These are phyloP conservation scores for Saturnispora sekii DNA, from an alignment of 805 yeast genomes.

Conservation along the genomic window DNA sequence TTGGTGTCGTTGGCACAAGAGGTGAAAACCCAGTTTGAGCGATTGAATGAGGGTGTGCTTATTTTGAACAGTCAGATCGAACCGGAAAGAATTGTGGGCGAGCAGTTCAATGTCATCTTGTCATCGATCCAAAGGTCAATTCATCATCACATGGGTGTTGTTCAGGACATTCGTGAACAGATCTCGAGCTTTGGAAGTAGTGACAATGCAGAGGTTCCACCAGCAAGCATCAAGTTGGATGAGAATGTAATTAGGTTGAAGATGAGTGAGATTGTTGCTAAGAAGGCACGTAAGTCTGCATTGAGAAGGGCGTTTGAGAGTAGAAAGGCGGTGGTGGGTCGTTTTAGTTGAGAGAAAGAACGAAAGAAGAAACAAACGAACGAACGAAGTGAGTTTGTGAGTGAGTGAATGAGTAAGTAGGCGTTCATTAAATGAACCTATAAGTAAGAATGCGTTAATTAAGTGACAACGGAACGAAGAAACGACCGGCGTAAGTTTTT, in stretches of 20 bases:
- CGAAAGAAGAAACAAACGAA: too few relatives aligned
- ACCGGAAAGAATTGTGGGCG: slow-evolving; percentile 22
- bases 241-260: not conserved
- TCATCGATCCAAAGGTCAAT: slow-evolving; percentile 21
- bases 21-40: slow-evolving; percentile 12
- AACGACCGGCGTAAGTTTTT: too few relatives aligned
- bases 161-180: slow-evolving; percentile 15
- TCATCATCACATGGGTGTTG: slow-evolving; percentile 12
- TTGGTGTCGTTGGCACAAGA: slow-evolving; percentile 12
- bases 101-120: slow-evolving; percentile 22
- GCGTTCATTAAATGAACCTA: too few relatives aligned
- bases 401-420: too few relatives aligned
- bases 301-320: not conserved
- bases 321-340: not conserved
- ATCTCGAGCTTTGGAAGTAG: not conserved
- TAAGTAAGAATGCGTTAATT: too few relatives aligned
- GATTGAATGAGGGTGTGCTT: slow-evolving; percentile 20
- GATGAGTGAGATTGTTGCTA: slow-evolving; percentile 2
- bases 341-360: too few relatives aligned
- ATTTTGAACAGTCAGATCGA: slow-evolving; percentile 21
- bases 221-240: not conserved
- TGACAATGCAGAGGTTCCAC: not conserved
- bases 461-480: too few relatives aligned
- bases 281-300: not conserved
- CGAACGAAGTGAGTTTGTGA: too few relatives aligned